Base-by-base conservation (phyloP, 2,329 filamentous ascomycete genomes). In the Leptodontidium sp. region DNA sequence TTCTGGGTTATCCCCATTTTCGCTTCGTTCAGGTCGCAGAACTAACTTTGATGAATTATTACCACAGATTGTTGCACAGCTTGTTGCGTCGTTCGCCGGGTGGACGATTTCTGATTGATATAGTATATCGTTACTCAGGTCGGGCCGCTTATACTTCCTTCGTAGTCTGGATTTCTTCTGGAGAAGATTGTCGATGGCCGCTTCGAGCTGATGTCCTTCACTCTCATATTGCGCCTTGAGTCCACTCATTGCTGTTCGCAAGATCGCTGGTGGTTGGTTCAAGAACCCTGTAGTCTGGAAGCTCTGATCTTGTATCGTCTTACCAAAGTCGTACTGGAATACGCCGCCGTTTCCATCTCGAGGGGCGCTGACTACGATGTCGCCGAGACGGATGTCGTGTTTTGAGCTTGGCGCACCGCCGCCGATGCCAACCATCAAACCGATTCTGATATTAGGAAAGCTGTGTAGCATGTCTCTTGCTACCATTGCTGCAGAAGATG, bases 361-460 rank as follows among this genome's bases (percentile, higher is more conserved):
- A 43, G 74, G 71, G 15, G 71, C 67, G 38, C 59, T 64, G 4
- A 70, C 58, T 5, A 66, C 73, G 9, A 78, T 71, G 65, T 78
- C 77, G 2, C 76, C 77, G 0, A 79, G 73, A 38, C 75, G 77
- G 61, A 78, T 77, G 49, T 78, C 75, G 57, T 65, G 50, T 40
- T 64, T 61, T 47, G 57, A 35, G 47, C 64, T 61, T 62, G 70
- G 69, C 21, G 50, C 66, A 11, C 70, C 72, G 43, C 70, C 70
- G 11, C 70, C 70, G 29, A 71, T 68, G 15, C 72, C 70, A 43
- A 73, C 72, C 61, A 73, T 61, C 26, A 73, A 45, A 59, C 68
- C 64, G n/a, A 71, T 59, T 45, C 50, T 62, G 40, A 75, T 67
- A 55, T 53, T 55, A 9, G 63, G 63, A 47, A 74, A 75, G 45